These are phyloP conservation scores for Entophlyctis luteolus DNA, from an alignment of 192 early-diverging fungal species.

Conservation along the genomic window DNA sequence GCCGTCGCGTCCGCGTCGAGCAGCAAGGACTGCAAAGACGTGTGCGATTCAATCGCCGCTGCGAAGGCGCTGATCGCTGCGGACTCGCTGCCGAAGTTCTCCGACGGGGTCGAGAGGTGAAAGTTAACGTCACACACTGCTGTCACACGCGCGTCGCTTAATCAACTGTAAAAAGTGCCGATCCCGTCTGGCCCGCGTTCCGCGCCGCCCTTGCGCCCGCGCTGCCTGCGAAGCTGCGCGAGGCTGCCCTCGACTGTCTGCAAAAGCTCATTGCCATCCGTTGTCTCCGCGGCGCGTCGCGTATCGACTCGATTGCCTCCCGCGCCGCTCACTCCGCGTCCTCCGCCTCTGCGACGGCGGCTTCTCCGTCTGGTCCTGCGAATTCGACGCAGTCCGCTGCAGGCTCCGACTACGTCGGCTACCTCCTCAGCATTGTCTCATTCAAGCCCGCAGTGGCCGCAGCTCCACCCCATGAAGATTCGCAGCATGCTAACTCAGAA, in stretches of 20 bases:
- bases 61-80: too few species aligned
- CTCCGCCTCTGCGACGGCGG: conserved; percentile 9
- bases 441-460: background rate
- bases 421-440: background rate
- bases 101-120: too few species aligned
- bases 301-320: background rate
- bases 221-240: conserved; percentile 33
- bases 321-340: background rate
- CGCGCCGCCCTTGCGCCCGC: conserved; percentile 32
- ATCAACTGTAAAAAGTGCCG: conserved; percentile 32
- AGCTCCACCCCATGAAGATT: background rate
- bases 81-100: too few species aligned
- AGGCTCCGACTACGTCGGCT: too few species aligned
- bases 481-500: background rate
- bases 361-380: background rate
- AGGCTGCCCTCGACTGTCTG: conserved; percentile 48
- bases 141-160: too few species aligned
- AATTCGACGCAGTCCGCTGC: background rate
- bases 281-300: conserved; percentile 33
- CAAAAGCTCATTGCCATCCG: conserved; percentile 56
- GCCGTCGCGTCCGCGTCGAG: too few species aligned
- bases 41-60: too few species aligned
- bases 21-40: too few species aligned
- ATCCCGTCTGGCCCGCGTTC: conserved; percentile 51
- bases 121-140: too few species aligned